These are phyloP conservation scores for Puccinia horiana DNA, from an alignment of 1,284 basidiomycete genomes.

Conservation along the genomic window DNA sequence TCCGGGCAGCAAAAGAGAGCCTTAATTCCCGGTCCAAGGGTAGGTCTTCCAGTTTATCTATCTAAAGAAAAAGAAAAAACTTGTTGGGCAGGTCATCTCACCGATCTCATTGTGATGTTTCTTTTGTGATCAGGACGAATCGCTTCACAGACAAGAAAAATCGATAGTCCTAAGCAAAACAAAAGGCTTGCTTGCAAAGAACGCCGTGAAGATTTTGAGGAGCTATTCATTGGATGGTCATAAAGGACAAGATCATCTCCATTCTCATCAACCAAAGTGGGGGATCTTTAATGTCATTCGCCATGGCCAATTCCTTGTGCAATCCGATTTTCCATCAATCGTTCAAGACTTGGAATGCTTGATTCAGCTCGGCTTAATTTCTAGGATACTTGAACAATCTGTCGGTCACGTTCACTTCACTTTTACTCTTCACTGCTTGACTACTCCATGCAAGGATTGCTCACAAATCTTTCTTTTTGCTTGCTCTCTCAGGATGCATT, in stretches of 20 bases:
- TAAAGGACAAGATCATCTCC: neutral
- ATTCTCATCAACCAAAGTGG: neutral
- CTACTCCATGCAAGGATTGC: no score
- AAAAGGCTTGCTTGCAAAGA: neutral
- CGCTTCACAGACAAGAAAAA: no score
- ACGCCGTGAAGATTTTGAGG: neutral
- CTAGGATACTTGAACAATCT: neutral
- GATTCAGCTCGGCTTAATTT: neutral
- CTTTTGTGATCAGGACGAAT: no score
- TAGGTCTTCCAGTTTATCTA: neutral
- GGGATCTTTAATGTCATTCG: neutral
- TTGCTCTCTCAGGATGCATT: no score
- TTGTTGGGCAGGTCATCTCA: no score
- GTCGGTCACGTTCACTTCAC: no score
- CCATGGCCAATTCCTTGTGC: neutral
- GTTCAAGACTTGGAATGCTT: neutral
- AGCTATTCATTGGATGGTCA: neutral
- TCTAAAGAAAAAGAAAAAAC: no score
- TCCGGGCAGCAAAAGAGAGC: neutral
- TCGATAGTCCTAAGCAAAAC: no score
- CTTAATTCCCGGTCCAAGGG: neutral
- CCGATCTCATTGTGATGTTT: no score
- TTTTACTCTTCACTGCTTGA: no score
- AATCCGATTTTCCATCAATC: neutral
- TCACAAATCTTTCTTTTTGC: neutral